phyloP scores from a whole-genome alignment of 176 grass and related monocot genomes.

The Aegilops tauschii region DNA sequence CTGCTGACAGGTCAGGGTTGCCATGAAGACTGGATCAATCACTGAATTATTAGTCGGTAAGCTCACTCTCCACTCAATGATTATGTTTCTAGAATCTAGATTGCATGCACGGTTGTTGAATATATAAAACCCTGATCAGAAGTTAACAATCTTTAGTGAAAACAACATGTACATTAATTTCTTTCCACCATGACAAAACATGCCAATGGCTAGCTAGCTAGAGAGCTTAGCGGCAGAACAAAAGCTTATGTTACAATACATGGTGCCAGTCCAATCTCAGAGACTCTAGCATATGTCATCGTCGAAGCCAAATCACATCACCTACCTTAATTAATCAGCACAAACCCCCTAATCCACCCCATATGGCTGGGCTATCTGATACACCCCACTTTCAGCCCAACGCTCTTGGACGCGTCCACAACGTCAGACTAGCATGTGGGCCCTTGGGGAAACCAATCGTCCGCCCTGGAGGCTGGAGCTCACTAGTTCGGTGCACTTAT shows the following conservation, averaged over 20 bases:
- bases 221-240: neutral
- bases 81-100: constrained; percentile 39
- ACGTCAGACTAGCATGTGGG: too few relatives aligned
- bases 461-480: too few relatives aligned
- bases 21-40: neutral
- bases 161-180: too few relatives aligned
- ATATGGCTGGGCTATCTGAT: too few relatives aligned
- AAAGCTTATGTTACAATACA: too few relatives aligned
- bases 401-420: too few relatives aligned
- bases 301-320: neutral
- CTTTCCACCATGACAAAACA: neutral
- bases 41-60: constrained; percentile 38
- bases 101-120: neutral
- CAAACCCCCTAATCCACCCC: neutral
- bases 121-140: neutral
- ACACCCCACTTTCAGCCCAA: too few relatives aligned
- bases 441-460: too few relatives aligned
- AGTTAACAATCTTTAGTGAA: neutral
- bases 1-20: too few relatives aligned
- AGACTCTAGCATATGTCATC: neutral
- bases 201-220: neutral
- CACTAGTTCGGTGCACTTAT: too few relatives aligned
- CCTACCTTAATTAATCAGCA: neutral
- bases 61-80: neutral
- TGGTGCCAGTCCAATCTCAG: too few relatives aligned